Evolutionary conservation across 1,139 yeast species (phyloP).

Genomic region (Yamadazyma atmosphaerica): DNA sequence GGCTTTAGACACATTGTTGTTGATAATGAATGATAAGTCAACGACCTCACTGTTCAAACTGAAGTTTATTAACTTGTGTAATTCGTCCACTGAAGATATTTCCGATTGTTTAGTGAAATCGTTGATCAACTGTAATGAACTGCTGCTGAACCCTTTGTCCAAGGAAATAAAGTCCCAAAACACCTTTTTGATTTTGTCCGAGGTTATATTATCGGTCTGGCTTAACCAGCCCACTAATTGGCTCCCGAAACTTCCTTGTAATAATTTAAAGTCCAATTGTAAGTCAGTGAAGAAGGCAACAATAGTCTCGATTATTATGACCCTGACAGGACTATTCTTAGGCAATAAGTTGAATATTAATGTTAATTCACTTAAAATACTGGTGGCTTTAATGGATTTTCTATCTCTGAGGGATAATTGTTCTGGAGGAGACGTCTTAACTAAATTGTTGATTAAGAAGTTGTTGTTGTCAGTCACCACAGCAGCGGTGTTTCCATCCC

Average conservation of each 20-base stretch:
- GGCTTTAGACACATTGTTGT: conserved; percentile 39
- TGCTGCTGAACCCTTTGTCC: conserved; percentile 29
- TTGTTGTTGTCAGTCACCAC: conserved; percentile 19
- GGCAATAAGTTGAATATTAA: conserved; percentile 48
- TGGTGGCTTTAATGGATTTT: conserved; percentile 44
- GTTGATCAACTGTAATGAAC: conserved; percentile 39
- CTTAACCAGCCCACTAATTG: conserved; percentile 41
- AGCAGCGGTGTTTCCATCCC: conserved; percentile 27
- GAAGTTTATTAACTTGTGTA: conserved; percentile 35
- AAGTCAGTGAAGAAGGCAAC: conserved; percentile 34
- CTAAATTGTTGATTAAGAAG: conserved; percentile 30
- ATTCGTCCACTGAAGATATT: conserved; percentile 27
- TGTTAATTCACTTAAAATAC: conserved; percentile 43
- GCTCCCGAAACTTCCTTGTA: conserved; percentile 37
- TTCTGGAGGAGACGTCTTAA: conserved; percentile 36
- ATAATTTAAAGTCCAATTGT: conserved; percentile 33
- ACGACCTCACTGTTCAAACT: conserved; percentile 43
- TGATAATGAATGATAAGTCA: conserved; percentile 46
- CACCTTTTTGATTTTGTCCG: conserved; percentile 26
- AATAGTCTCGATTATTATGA: conserved; percentile 32
- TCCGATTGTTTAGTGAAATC: conserved; percentile 31
- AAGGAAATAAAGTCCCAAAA: conserved; percentile 44
- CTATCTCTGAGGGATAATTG: conserved; percentile 50
- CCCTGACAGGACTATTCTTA: conserved; percentile 32
- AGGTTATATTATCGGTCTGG: conserved; percentile 28